A percentile compares a stretch with the other conserved stretches of the same genome.
phyloP scores from a whole-genome alignment of 148 eudicot genomes.

The Spergularia bocconei region DNA sequence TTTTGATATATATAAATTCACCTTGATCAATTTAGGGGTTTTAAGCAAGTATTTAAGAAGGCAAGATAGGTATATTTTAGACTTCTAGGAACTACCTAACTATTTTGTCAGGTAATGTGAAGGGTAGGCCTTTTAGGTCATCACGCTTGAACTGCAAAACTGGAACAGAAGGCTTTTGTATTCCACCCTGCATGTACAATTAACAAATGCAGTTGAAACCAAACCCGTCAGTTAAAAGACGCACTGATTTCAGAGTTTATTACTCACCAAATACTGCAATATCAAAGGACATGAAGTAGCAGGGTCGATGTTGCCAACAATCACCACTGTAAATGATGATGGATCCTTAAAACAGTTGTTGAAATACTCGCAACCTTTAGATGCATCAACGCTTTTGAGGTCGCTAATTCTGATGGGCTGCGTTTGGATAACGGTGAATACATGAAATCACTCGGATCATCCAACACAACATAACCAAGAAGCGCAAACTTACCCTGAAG shows the following conservation, averaged over 20 bases:
- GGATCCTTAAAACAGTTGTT: slow-evolving; percentile 75
- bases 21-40: not conserved
- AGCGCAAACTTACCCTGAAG: slow-evolving; percentile 52
- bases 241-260: not conserved
- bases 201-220: slow-evolving; percentile 6
- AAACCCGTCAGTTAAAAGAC: not conserved
- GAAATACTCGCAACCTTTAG: slow-evolving; percentile 75
- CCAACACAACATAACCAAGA: not conserved
- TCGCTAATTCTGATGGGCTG: slow-evolving; percentile 69
- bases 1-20: no score
- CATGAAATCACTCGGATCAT: slow-evolving; percentile 2
- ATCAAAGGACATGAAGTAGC: slow-evolving; percentile 61
- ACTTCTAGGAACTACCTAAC: slow-evolving; percentile 39
- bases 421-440: slow-evolving; percentile 17
- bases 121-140: slow-evolving; percentile 77
- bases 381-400: slow-evolving; percentile 63
- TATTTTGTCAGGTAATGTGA: slow-evolving; percentile 57
- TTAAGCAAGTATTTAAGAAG: not conserved
- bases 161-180: slow-evolving; percentile 63
- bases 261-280: slow-evolving; percentile 73
- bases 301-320: slow-evolving; percentile 83
- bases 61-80: not conserved
- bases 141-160: slow-evolving; percentile 64
- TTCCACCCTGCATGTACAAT: slow-evolving; percentile 64
- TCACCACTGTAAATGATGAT: slow-evolving; percentile 69